Base-by-base conservation (phyloP, 2,329 filamentous ascomycete species). In the Exophiala spinifera region DNA sequence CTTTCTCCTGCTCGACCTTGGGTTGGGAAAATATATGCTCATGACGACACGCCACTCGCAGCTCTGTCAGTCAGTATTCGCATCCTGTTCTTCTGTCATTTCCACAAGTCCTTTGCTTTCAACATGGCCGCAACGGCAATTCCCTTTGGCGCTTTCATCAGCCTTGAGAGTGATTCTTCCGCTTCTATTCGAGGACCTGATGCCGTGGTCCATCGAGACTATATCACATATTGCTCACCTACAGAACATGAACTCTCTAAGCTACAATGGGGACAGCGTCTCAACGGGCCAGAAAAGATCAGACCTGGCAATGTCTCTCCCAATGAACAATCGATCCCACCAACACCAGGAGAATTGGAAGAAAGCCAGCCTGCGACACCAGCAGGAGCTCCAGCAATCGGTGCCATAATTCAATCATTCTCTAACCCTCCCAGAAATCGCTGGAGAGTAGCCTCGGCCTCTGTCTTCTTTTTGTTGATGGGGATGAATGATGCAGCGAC, bases 401-500 rank as follows among this genome's bases (percentile, higher is more conserved):
- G 66, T 28, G 54, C 65, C 15, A 25, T 63, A 8, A 40, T 66
- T 34, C 62, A 65, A 49, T 65, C 63, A 11, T 40, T 65, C 23
- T 59, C 57, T 14, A 64, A 57, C 37, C 65, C 67, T 4, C 57
- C 77, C 10, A 88, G 83, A 79, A 91, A 90, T 68, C 84, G 82
- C 57, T 91, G 80, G 72, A 77, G 88, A 31, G 74, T 91, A 21
- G 66, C 85, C 8, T 78, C 82, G 10, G 77, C 80, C 13, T 89
- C 86, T 60, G 65, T 87, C 40, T 79, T 85, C 57, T 86, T 81
- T 55, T 79, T 94, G 57, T 78, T 79, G 2, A 85, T 86, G 63
- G 90, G 88, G 0, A 72, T 94, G 55, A 88, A 83, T 62, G 90
- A 95, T 69, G 82, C 84, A 39, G 85, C 87, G 0, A 83, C 88